Percentiles rank a stretch among this genome's conserved stretches.
Conservation (phyloP, 768 basidiomycete species). For the Austroboletus eburneus region DNA sequence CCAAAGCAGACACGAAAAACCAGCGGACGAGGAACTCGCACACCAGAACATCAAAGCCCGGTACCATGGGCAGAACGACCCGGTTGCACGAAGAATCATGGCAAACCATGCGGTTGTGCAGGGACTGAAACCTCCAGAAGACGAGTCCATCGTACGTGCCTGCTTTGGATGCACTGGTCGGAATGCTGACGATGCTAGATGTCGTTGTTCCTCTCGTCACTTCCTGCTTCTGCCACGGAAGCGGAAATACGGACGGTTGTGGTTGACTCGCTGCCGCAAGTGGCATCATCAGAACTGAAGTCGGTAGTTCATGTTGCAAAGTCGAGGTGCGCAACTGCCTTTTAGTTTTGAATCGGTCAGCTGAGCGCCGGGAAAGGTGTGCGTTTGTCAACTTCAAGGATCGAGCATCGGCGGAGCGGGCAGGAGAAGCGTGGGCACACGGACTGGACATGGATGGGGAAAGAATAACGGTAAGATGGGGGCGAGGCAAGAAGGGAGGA, state of each 20-base stretch:
- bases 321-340: conserved; percentile 48
- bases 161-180: background rate
- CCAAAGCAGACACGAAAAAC: conserved; percentile 74
- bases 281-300: conserved; percentile 64
- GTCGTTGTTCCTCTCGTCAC: conserved; percentile 79
- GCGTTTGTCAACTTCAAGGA: conserved; percentile 95
- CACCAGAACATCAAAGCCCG: conserved; percentile 95
- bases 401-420: conserved; percentile 76
- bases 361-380: conserved; percentile 49
- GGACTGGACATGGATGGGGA: conserved; percentile 85
- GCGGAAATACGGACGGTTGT: conserved; percentile 69
- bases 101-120: conserved; percentile 70
- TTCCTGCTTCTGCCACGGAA: conserved; percentile 69
- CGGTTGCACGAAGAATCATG: conserved; percentile 91
- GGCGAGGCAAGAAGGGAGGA: conserved; percentile 56
- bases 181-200: conserved; percentile 45
- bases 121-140: conserved; percentile 88
- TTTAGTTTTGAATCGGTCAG: background rate
- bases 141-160: conserved; percentile 70
- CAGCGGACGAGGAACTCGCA: conserved; percentile 73
- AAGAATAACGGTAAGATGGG: conserved; percentile 80
- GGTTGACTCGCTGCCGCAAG: conserved; percentile 58
- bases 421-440: conserved; percentile 86
- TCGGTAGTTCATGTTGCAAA: conserved; percentile 85
- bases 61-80: conserved; percentile 89